A percentile compares a stretch with the other conserved stretches of the same genome.
Evolutionary conservation across 2,329 filamentous ascomycete genomes (phyloP).

Genomic region (Fonsecaea nubica): DNA sequence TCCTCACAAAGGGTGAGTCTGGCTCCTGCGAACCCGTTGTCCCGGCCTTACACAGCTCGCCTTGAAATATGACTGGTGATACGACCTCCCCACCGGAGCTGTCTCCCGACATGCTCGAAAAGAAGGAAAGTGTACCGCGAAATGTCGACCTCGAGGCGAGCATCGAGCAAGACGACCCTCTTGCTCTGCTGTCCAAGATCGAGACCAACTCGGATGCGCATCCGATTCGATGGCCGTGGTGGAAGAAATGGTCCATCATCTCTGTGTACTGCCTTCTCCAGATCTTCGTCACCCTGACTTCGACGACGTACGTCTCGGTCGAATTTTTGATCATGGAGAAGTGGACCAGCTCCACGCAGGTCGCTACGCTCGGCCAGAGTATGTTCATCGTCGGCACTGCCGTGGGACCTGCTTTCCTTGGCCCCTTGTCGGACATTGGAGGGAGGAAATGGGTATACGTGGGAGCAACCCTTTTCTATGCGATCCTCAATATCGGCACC

Average conservation of each 20-base stretch:
- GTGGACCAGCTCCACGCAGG: conserved; percentile 48
- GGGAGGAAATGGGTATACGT: conserved; percentile 56
- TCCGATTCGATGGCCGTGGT: conserved; percentile 36
- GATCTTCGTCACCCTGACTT: conserved; percentile 49
- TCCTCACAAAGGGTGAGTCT: neutral
- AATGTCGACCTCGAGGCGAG: conserved; percentile 23
- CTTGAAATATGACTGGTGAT: neutral
- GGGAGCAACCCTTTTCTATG: conserved; percentile 46
- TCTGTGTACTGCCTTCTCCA: conserved; percentile 46
- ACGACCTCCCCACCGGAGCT: neutral
- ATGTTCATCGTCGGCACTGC: conserved; percentile 54
- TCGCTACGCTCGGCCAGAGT: conserved; percentile 50
- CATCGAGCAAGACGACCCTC: conserved; percentile 18
- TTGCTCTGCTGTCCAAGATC: conserved; percentile 34
- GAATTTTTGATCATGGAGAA: conserved; percentile 49
- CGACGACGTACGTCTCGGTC: conserved; percentile 50
- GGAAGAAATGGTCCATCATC: conserved; percentile 39
- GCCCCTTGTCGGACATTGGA: conserved; percentile 51
- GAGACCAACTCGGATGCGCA: conserved; percentile 33
- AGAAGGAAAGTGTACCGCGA: conserved; percentile 19
- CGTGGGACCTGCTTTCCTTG: conserved; percentile 51
- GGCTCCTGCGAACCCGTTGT: neutral
- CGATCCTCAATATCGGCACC: conserved; percentile 48
- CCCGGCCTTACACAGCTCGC: neutral
- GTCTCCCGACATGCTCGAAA: conserved; percentile 19